A percentile compares a stretch with the other conserved stretches of the same genome.
Evolutionary conservation across 2,329 filamentous ascomycete species (phyloP).

Genomic region (Aaosphaeria arxii): DNA sequence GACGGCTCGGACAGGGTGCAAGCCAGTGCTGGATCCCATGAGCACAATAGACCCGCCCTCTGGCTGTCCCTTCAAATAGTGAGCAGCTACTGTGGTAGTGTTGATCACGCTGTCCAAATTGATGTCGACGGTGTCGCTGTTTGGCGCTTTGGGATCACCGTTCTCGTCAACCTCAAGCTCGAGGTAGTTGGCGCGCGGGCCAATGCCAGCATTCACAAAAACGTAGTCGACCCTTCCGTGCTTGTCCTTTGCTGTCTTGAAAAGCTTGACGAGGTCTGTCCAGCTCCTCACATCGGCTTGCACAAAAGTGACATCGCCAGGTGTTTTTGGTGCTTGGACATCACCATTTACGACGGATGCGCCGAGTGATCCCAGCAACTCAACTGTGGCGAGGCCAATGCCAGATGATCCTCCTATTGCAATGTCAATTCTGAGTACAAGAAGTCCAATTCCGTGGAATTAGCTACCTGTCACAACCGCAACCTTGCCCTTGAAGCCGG

Average conservation of each 20-base stretch:
- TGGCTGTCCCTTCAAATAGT: slow-evolving; percentile 50
- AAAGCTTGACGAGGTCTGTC: slow-evolving; percentile 50
- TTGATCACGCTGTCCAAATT: slow-evolving; percentile 51
- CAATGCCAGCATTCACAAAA: slow-evolving; percentile 57
- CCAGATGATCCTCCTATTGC: too few species aligned
- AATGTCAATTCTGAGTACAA: too few species aligned
- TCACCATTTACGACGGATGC: too few species aligned
- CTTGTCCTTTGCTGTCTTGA: slow-evolving; percentile 47
- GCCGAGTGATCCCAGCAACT: too few species aligned
- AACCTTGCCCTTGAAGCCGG: too few species aligned
- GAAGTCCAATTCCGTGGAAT: too few species aligned
- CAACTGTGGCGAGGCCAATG: too few species aligned
- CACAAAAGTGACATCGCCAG: too few species aligned
- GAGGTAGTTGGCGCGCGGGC: slow-evolving; percentile 47
- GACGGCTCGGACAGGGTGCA: slow-evolving; percentile 50
- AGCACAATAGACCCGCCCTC: slow-evolving; percentile 55
- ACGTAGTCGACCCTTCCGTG: slow-evolving; percentile 47
- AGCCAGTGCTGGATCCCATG: slow-evolving; percentile 49
- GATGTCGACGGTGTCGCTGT: slow-evolving; percentile 45
- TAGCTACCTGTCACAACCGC: too few species aligned
- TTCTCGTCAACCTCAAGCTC: slow-evolving; percentile 47
- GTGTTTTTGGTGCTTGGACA: too few species aligned
- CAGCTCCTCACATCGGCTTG: slow-evolving; percentile 40
- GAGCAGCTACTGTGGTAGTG: slow-evolving; percentile 48
- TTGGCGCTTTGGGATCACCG: slow-evolving; percentile 50